Base-by-base conservation (phyloP, 164 flowering plant genomes). In the Tetrastigma voinierianum region DNA sequence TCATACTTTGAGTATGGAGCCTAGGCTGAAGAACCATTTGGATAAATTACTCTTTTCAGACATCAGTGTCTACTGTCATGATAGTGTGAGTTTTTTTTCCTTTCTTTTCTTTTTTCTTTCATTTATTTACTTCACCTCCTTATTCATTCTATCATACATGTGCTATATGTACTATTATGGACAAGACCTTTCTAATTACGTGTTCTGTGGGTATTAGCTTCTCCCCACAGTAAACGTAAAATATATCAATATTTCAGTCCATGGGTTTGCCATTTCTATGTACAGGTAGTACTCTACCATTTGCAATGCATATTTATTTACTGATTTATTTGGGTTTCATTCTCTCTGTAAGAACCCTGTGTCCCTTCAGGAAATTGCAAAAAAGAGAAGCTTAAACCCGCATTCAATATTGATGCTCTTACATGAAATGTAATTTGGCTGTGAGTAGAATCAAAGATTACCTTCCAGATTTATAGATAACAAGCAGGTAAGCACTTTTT, bases 201-300 rank as follows among this genome's bases (percentile, higher is more conserved):
- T 32, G 40, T 32, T 32, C 40, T 32, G 40, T 32, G 40, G 40
- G 40, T 32, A 32, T 32, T 32, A 32, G 40, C 40, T 32, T 32
- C 40, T 32, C 40, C 7, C 16, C 25, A 70, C 8, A 14, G 55
- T 48, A 66, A 19, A 5, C 69, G n/a, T n/a, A n/a, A n/a, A n/a
- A n/a, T n/a, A n/a, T n/a, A n/a, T n/a, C n/a, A n/a, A n/a, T n/a
- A 21, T 55, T 54, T 70, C 51, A 80, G 90, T 75, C 89, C 94
- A 49, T 90, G 97, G 97, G 82, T 88, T 59, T 85, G 90, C 79
- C 97, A 93, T 75, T 88, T 93, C 67, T 91, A 89, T 71, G 43
- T 90, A 25, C 56, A 71, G 98, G 98, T 94, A 80, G 40, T 64
- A 14, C n/a, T n/a, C n/a, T n/a, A n/a, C 43, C 43, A 15, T 69